Conservation (phyloP, 805 yeast species). For the Ogataea henricii region DNA sequence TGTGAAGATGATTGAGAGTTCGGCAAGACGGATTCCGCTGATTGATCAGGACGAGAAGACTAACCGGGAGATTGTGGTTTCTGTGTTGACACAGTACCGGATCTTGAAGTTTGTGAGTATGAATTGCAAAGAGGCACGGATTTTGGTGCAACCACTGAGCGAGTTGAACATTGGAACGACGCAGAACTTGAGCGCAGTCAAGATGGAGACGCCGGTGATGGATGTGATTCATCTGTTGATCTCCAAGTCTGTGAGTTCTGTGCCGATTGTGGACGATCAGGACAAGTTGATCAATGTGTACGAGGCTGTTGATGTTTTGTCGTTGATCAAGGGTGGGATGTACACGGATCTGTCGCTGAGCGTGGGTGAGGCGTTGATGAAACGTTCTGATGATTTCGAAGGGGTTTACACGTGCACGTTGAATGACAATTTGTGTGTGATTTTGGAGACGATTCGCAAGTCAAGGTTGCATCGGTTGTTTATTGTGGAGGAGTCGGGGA, state of each 20-base stretch:
- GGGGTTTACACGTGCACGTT: slow-evolving; percentile 96
- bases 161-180: slow-evolving; percentile 66
- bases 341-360: slow-evolving; percentile 86
- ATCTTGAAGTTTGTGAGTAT: slow-evolving; percentile 92
- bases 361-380: slow-evolving; percentile 94
- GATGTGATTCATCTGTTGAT: slow-evolving; percentile 87
- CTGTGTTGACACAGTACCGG: slow-evolving; percentile 94
- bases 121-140: slow-evolving; percentile 92
- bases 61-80: slow-evolving; percentile 89
- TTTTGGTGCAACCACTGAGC: slow-evolving; percentile 72
- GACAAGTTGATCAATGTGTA: slow-evolving; percentile 79
- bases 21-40: slow-evolving; percentile 90
- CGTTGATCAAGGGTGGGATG: slow-evolving; percentile 90
- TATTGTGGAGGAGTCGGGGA: slow-evolving; percentile 84
- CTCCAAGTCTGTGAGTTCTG: slow-evolving; percentile 80
- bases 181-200: slow-evolving; percentile 67
- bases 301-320: slow-evolving; percentile 93
- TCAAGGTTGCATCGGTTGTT: slow-evolving; percentile 89
- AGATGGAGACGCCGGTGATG: slow-evolving; percentile 88
- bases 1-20: slow-evolving; percentile 82
- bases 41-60: slow-evolving; percentile 93
- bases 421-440: slow-evolving; percentile 81
- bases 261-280: slow-evolving; percentile 82
- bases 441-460: slow-evolving; percentile 90
- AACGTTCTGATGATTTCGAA: slow-evolving; percentile 93